These are phyloP conservation scores for Malbranchea zuffiana DNA, from an alignment of 2,329 filamentous ascomycete genomes.

Conservation along the genomic window DNA sequence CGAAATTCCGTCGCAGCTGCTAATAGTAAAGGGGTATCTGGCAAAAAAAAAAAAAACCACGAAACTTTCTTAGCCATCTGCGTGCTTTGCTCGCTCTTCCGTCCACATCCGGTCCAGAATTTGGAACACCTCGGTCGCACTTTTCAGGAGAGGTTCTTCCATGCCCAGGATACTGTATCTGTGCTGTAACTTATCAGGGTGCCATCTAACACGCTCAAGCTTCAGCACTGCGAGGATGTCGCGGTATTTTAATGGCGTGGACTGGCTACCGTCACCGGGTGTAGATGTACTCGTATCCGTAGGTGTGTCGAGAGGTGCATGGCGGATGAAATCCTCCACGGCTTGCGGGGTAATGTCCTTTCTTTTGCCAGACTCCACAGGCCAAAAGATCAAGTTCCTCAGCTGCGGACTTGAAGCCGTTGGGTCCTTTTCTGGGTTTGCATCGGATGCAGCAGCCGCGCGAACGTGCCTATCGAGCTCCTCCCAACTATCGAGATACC, in stretches of 20 bases:
- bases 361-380: conserved; percentile 51
- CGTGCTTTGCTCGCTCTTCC: conserved; percentile 37
- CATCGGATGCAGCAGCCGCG: conserved; percentile 11
- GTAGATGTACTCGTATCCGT: background rate
- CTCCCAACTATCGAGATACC: conserved; percentile 57
- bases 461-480: conserved; percentile 25
- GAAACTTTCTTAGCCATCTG: background rate
- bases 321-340: conserved; percentile 59
- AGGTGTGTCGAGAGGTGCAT: conserved; percentile 32
- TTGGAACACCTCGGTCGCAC: conserved; percentile 85
- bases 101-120: conserved; percentile 73
- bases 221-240: conserved; percentile 52
- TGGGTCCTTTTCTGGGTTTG: conserved; percentile 9
- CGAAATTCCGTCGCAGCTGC: too few species aligned
- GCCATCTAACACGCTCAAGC: conserved; percentile 81
- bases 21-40: conserved; percentile 8
- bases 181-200: conserved; percentile 96
- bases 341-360: conserved; percentile 47
- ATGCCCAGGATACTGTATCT: conserved; percentile 60
- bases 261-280: background rate
- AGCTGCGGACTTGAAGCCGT: conserved; percentile 17
- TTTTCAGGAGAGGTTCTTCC: conserved; percentile 59
- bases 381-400: conserved; percentile 55
- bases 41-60: background rate
- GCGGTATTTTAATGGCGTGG: conserved; percentile 15